Conservation (phyloP, 2,329 filamentous ascomycete genomes). For the Anthostomella pinea region DNA sequence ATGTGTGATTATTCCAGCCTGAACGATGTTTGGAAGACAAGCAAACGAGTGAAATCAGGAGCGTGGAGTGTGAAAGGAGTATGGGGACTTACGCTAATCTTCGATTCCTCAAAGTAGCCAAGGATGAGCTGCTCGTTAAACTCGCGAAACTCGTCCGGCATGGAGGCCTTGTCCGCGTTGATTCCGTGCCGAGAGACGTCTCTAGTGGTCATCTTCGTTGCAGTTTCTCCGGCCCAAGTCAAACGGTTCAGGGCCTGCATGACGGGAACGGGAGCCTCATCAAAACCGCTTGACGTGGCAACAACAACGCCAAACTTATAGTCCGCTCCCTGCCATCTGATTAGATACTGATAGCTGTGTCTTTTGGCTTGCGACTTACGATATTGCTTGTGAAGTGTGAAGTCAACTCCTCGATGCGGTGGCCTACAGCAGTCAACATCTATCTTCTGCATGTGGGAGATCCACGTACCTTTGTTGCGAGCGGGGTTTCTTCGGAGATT, state of each 20-base stretch:
- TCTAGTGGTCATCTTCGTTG: slow-evolving; percentile 32
- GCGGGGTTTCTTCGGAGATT: slow-evolving; percentile 43
- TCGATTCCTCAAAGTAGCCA: slow-evolving; percentile 59
- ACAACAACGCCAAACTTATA: slow-evolving; percentile 65
- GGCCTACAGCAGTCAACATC: slow-evolving; percentile 30
- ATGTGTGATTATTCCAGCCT: too few species aligned
- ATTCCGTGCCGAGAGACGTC: slow-evolving; percentile 8
- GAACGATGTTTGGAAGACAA: background rate
- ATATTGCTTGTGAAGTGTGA: slow-evolving; percentile 54
- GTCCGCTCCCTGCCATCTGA: slow-evolving; percentile 49
- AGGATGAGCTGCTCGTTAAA: slow-evolving; percentile 65
- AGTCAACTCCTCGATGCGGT: slow-evolving; percentile 42
- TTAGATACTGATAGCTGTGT: slow-evolving; percentile 8
- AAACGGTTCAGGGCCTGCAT: slow-evolving; percentile 49
- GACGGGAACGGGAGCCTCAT: slow-evolving; percentile 46
- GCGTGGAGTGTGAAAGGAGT: too few species aligned
- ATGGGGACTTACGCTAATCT: slow-evolving; percentile 52
- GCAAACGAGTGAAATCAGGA: background rate
- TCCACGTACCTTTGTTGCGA: slow-evolving; percentile 33
- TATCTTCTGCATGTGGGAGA: slow-evolving; percentile 9
- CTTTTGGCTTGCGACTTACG: slow-evolving; percentile 31
- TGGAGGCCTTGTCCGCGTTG: slow-evolving; percentile 9
- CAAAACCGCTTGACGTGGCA: slow-evolving; percentile 44
- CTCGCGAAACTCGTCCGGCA: slow-evolving; percentile 31
- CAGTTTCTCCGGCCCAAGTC: slow-evolving; percentile 50